Conservation (phyloP, 768 basidiomycete genomes). For the Naganishia onofrii region DNA sequence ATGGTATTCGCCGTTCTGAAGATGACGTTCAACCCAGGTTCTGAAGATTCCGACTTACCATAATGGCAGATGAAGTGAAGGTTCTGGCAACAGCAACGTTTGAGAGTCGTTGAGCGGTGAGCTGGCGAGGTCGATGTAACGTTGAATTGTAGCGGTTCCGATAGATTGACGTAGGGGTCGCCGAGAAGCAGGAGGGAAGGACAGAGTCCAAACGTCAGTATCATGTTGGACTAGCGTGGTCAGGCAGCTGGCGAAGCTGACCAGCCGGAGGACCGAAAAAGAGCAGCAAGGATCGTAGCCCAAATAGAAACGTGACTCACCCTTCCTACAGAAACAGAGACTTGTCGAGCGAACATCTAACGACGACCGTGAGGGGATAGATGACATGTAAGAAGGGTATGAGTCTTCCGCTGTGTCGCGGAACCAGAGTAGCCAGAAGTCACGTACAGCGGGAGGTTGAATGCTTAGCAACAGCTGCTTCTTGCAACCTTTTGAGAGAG, state of each 20-base stretch:
- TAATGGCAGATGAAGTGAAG: constrained; percentile 31
- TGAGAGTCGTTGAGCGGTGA: constrained; percentile 5
- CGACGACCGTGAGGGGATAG: background rate
- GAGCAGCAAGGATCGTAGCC: background rate
- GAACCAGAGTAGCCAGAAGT: too few relatives aligned
- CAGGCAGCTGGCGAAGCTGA: background rate
- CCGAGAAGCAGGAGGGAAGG: background rate
- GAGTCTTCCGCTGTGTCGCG: background rate
- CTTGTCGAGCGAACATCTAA: constrained; percentile 28
- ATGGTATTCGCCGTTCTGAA: too few relatives aligned
- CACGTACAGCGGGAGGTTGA: constrained; percentile 8
- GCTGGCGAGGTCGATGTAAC: background rate
- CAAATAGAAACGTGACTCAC: constrained; percentile 2
- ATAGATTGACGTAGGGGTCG: background rate
- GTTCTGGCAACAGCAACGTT: constrained; percentile 25
- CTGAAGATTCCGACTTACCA: constrained; percentile 23
- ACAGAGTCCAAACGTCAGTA: background rate
- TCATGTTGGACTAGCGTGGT: background rate
- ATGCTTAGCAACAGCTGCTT: constrained; percentile 2
- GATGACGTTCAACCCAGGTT: background rate
- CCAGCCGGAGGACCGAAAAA: background rate
- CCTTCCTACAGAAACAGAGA: constrained; percentile 27
- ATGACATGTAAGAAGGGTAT: background rate
- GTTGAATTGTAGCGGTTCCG: background rate
- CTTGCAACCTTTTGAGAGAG: background rate